These are phyloP conservation scores for Ramalina peruviana DNA, from an alignment of 495 filamentous ascomycete species.

Conservation along the genomic window DNA sequence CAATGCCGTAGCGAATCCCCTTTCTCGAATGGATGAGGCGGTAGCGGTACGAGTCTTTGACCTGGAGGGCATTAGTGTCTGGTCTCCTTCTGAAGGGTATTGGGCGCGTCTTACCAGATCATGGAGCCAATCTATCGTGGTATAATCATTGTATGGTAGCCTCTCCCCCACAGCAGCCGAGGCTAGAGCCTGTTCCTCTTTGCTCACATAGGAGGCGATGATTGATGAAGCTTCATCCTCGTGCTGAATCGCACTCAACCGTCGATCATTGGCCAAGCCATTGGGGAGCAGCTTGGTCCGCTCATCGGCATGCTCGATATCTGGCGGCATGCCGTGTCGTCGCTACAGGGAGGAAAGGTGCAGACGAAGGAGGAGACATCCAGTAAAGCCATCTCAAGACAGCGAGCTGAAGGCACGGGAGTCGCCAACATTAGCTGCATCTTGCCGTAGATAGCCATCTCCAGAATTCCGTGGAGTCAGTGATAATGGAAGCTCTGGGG, in stretches of 20 bases:
- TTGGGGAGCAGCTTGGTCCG: constrained; percentile 19
- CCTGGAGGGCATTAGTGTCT: constrained; percentile 14
- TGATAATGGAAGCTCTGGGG: too few relatives aligned
- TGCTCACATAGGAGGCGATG: constrained; percentile 22
- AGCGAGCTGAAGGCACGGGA: too few relatives aligned
- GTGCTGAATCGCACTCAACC: constrained; percentile 19
- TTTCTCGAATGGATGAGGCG: constrained; percentile 25
- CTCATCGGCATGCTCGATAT: constrained; percentile 18
- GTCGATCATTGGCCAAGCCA: constrained; percentile 15
- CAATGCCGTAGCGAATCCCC: constrained; percentile 23
- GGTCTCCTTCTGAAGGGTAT: neutral
- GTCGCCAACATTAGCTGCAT: too few relatives aligned
- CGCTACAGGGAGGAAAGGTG: neutral
- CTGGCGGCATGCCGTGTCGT: constrained; percentile 9
- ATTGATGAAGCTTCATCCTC: constrained; percentile 23
- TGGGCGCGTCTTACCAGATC: constrained; percentile 28
- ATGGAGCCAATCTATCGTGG: constrained; percentile 46
- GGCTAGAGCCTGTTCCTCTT: constrained; percentile 30
- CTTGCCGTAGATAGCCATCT: too few relatives aligned
- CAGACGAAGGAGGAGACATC: neutral
- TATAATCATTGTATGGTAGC: constrained; percentile 43
- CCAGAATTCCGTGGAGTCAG: too few relatives aligned
- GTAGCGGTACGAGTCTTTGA: constrained; percentile 43
- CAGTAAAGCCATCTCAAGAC: too few relatives aligned
- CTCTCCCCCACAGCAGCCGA: constrained; percentile 36